Base-by-base conservation (phyloP, 2,329 filamentous ascomycete genomes). In the Talaromyces verruculosus region DNA sequence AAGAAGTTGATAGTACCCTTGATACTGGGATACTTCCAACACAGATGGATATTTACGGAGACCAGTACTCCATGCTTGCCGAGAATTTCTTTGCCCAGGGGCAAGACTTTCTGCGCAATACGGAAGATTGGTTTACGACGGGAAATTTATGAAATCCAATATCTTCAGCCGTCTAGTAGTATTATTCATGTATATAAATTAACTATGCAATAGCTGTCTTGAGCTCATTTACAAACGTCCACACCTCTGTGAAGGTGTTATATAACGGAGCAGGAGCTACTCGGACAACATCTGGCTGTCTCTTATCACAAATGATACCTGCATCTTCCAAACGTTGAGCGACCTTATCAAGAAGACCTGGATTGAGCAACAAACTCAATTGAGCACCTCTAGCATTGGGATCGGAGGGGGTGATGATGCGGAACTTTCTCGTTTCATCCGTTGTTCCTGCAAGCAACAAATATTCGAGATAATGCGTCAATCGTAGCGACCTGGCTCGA, bases 181-280 rank as follows among this genome's bases (percentile, higher is more conserved):
- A 2, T 39, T 53, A 49, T 37, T 25, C 5, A 25, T 62, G n/a
- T 33, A 49, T 37, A 49, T 51, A 28, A 43, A 17, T 15, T 41
- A 25, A 25, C 61, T 37, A 60, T 53, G 58, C 61, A 15, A 67
- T 41, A 15, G 76, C 75, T n/a, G 68, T 69, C 68, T 73, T 76
- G 55, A 78, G 73, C 25, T 72, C 69, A 62, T 75, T 65, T 37
- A 77, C 76, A 73, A 91, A 91, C 5, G 72, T 74, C 78, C 78
- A 87, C 2, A 92, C 87, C 73, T 96, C 92, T 67, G 84, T 84
- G 75, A 90, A 96, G 1, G 85, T 88, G 73, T 93, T 93, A 77
- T 96, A 96, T 69, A 96, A 77, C 3, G 93, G 92, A 58, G 89
- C 89, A 1, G 93, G 92, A 0, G 92, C 91, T 0, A 95, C 88